Conservation (phyloP, 345 rosid species). For the Syzygium aromaticum region DNA sequence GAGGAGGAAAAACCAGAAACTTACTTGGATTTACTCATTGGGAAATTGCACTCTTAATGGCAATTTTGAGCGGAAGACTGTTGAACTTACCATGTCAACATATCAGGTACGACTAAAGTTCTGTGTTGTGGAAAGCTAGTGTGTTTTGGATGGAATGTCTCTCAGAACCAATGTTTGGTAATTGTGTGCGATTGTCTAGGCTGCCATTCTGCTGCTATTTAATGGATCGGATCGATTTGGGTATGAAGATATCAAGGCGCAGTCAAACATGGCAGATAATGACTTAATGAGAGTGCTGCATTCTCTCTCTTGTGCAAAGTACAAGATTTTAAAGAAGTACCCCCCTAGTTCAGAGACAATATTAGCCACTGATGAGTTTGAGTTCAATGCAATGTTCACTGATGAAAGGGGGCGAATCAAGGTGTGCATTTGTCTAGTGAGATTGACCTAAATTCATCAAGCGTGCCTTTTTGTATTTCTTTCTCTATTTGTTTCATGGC, state of each 20-base stretch:
- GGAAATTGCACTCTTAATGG: conserved; percentile 58
- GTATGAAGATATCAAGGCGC: conserved; percentile 28
- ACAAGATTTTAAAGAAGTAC: conserved; percentile 30
- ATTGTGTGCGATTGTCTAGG: conserved; percentile 7
- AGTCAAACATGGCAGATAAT: conserved; percentile 18
- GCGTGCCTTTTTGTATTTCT: background rate
- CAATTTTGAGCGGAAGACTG: conserved; percentile 45
- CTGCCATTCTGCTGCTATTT: conserved; percentile 27
- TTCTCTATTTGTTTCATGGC: background rate
- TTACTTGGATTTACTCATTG: conserved; percentile 61
- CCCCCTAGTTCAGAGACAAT: conserved; percentile 20
- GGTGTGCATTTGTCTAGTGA: conserved; percentile 5
- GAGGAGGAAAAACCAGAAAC: conserved; percentile 45
- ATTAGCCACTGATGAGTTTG: conserved; percentile 27
- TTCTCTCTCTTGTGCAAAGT: conserved; percentile 31
- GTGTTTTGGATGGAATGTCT: background rate
- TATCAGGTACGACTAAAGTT: background rate
- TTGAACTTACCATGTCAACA: conserved; percentile 55
- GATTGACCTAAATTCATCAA: background rate
- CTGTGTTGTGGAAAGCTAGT: background rate
- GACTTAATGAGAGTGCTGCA: conserved; percentile 33
- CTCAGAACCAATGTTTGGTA: background rate
- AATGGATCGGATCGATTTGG: conserved; percentile 27
- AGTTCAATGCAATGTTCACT: conserved; percentile 26
- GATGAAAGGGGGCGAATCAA: conserved; percentile 35